Evolutionary conservation across 306 rosid genomes (phyloP), one percentile per base, ranked within the genome.

Genomic region (Trichosanthes cucumerina): DNA sequence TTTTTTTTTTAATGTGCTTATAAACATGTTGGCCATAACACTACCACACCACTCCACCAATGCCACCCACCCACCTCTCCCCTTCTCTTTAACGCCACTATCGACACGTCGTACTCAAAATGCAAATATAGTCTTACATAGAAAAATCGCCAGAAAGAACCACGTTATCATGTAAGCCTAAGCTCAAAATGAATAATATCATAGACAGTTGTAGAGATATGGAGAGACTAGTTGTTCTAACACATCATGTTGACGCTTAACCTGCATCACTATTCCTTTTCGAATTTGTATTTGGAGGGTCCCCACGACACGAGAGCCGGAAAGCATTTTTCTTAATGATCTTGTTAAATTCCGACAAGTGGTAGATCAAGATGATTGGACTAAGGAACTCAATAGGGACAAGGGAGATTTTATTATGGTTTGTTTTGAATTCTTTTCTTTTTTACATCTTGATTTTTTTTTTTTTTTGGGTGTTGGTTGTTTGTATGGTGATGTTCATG

Each of bases 401-500:
- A 31, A 62, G 19, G 39, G 5, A 18, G 12, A 18, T 36, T 36
- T 59, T 60, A 26, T 59, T 19, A 65, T 18, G 43, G 73, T 36
- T 36, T 7, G 21, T 7, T 33, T 57, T 53, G 59, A 56, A 39
- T 23, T 73, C 28, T 73, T 43, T 47, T 28, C 59, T 24, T 44
- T 36, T 43, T 62, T 39, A 49, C 57, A 56, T 65, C 74, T 80
- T 24, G 50, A 39, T 62, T 82, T 78, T 23, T 31, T 34, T 47
- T 36, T 71, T 75, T 46, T 21, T 14, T 0, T 3, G 0, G 1
- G 26, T 15, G 73, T 65, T 65, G 73, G 28, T 44, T 43, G 38
- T 39, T 54, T 18, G 21, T 52, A 80, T 79, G 85, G 79, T 86
- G 82, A 72, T 86, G 91, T 89, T 90, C 86, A 90, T 90, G 91